Base-by-base conservation (phyloP, 352 stramenopile species). In the Thraustochytrium striatum region DNA sequence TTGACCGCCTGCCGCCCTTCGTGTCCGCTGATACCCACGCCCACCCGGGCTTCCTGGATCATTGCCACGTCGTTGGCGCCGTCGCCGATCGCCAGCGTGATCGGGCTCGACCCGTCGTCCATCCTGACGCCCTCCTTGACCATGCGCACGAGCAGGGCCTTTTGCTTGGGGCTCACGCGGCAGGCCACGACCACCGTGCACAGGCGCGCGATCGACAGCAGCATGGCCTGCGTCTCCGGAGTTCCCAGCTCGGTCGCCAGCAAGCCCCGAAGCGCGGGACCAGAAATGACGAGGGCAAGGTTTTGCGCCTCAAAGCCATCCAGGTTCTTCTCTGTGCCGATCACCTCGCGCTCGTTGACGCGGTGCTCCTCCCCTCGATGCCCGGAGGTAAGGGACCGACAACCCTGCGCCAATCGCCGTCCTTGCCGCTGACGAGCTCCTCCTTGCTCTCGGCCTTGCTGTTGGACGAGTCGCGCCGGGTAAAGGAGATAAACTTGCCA, bases 1-100 rank as follows among this genome's bases (percentile, higher is more conserved):
- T 99, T 99, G 7, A 99, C 96, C 21, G 97, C 97, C 78, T 99
- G 95, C 84, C 97, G 95, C n/a, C 97, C 97, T 87, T 99, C 97
- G 78, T 98, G 91, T 16, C 97, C 96, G 30, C 91, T 98, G 84
- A 99, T 99, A 19, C 96, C 96, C 44, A 99, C 91, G 58, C 96
- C 96, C 62, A 99, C 94, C 80, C 99, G 94, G 13, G 96, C 96
- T 84, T 98, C 94, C 82, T 98, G 94, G 83, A 99, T 99, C 96
- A 99, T 99, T 38, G 93, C 94, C 50, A 99, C 96, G 79, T 99
- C 97, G 83, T 99, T 99, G 32, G 96, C 97, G 19, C 96, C 96
- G 85, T 99, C 97, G 25, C 96, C 97, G 81, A 99, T 98, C 3
- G 94, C 90, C 21, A 99, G 89, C 0, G 70, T 80, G 32, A 80